Conservation (phyloP, 1,284 basidiomycete genomes). For the Sphagnurus paluster region DNA sequence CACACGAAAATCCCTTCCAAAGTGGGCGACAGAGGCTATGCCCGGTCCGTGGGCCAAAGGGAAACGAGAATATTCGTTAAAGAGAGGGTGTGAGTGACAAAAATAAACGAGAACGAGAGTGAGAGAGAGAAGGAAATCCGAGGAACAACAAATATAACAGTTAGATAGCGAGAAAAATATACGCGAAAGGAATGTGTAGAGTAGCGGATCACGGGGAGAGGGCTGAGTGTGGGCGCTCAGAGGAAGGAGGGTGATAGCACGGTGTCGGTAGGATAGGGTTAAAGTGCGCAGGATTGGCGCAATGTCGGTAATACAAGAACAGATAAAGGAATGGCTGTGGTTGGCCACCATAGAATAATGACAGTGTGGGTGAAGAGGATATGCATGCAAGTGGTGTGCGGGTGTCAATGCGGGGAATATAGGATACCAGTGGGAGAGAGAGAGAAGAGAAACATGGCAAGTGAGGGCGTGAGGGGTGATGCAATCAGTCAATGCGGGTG, state of each 20-base stretch:
- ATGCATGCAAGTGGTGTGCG: slow-evolving; percentile 14
- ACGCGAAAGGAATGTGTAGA: slow-evolving; percentile 19
- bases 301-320: slow-evolving; percentile 18
- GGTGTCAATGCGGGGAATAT: slow-evolving; percentile 14
- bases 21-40: slow-evolving; percentile 27
- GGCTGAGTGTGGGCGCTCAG: slow-evolving; percentile 14
- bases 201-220: background rate
- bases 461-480: slow-evolving; percentile 17
- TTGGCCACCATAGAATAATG: slow-evolving; percentile 11
- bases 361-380: slow-evolving; percentile 11
- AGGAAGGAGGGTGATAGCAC: slow-evolving; percentile 16
- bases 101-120: too few relatives aligned
- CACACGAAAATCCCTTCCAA: slow-evolving; percentile 31
- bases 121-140: slow-evolving; percentile 9
- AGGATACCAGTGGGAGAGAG: slow-evolving; percentile 7
- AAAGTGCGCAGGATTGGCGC: slow-evolving; percentile 12
- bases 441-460: slow-evolving; percentile 10
- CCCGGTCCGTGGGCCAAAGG: slow-evolving; percentile 18
- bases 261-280: slow-evolving; percentile 10
- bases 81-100: too few relatives aligned
- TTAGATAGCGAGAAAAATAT: slow-evolving; percentile 33
- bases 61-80: background rate
- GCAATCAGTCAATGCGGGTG: slow-evolving; percentile 16
- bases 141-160: slow-evolving; percentile 32
- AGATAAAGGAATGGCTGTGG: slow-evolving; percentile 10